Evolutionary conservation across 202 grass and related monocot genomes (phyloP), one percentile per base, ranked within the genome.

Genomic region (Zoysia matrella): DNA sequence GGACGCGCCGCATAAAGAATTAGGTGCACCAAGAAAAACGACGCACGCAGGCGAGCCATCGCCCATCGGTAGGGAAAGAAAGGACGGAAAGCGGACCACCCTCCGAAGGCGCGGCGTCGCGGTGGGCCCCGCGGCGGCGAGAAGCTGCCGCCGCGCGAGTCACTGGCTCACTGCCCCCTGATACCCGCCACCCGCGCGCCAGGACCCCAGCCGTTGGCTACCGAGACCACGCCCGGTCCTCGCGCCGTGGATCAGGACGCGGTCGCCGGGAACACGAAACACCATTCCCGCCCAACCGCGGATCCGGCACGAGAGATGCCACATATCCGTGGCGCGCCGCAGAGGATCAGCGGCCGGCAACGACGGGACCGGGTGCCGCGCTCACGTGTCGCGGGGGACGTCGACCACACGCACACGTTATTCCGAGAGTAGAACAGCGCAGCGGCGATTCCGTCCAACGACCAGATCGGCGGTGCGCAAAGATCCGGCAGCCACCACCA

Each of bases 371-470:
- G 43, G 75, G 68, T 6, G 88, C 74, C 83, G 83, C 79, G 73
- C 88, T 67, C 57, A 90, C 80, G 88, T 74, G 76, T 66, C 88
- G 6, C 47, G 13, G 16, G 22, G 43, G 83, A 58, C 10, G 42
- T 55, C 72, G 83, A 45, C 70, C 75, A 9, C 88, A 90, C 84
- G 75, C 80, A 66, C 88, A 90, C 75, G 88, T 90, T 83, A 76
- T 83, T 83, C 79, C 83, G 75, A 65, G 81, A 67, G 83, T 64
- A 52, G 67, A 67, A 55, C 88, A 57, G 67, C 74, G 78, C 73
- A 7, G 79, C 77, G 64, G 75, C 84, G 55, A 52, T 90, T 83
- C 55, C 74, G 53, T 67, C 47, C 60, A 67, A 62, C 0, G 22
- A 72, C 8, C 22, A 77, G 53, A 82, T 74, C 82, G 77, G 50